Conservation (phyloP, 2,329 filamentous ascomycete genomes). For the Tolypocladium inflatum region DNA sequence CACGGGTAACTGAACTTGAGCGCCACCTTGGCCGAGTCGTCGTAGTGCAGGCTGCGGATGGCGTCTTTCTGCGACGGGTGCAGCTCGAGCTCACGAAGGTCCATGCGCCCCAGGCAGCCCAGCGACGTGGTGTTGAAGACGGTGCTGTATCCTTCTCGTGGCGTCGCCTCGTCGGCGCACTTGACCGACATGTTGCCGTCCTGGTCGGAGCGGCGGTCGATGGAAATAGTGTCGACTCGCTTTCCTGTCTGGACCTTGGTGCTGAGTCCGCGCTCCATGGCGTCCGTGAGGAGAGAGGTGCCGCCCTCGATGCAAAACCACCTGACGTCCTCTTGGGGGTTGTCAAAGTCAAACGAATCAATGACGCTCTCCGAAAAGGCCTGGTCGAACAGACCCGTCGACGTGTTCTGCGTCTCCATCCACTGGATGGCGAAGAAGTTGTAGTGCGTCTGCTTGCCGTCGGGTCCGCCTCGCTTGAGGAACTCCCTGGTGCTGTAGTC, state of each 20-base stretch:
- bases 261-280: constrained; percentile 31
- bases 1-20: background rate
- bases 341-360: constrained; percentile 21
- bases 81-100: background rate
- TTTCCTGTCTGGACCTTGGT: background rate
- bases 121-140: background rate
- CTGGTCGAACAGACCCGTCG: constrained; percentile 22
- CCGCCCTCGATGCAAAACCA: background rate
- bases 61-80: background rate
- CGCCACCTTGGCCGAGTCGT: background rate
- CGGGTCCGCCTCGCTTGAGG: constrained; percentile 7
- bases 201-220: background rate
- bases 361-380: constrained; percentile 24
- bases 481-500: constrained; percentile 12
- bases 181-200: background rate
- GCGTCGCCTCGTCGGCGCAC: background rate
- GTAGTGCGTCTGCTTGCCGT: constrained; percentile 1
- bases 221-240: background rate
- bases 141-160: background rate
- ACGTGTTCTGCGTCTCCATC: constrained; percentile 12
- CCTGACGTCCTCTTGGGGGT: constrained; percentile 3
- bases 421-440: constrained; percentile 11
- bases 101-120: background rate
- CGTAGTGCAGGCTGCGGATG: background rate
- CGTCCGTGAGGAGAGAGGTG: background rate